Evolutionary conservation across 768 basidiomycete genomes (phyloP).

Genomic region (Clitopilus hobsonii): DNA sequence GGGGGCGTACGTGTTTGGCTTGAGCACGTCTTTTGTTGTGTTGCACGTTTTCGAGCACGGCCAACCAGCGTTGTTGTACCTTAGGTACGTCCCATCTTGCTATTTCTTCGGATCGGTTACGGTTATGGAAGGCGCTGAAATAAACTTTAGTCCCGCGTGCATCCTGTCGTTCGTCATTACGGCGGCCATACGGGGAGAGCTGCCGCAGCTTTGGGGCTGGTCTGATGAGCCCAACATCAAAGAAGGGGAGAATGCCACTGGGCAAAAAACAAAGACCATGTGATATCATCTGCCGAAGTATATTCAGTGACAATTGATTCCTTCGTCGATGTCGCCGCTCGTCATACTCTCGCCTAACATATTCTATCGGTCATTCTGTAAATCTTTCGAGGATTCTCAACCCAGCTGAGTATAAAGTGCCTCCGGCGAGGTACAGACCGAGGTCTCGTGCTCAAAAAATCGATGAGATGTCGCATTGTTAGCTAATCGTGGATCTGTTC

Average conservation of each 20-base stretch:
- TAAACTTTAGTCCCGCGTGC: slow-evolving; percentile 59
- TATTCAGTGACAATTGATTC: not conserved
- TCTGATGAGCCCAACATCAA: slow-evolving; percentile 40
- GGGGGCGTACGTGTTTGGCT: slow-evolving; percentile 67
- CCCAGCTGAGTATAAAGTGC: too few species aligned
- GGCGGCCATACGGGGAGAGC: slow-evolving; percentile 60
- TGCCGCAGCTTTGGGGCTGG: slow-evolving; percentile 70
- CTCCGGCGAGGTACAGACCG: too few species aligned
- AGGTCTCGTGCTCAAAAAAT: not conserved
- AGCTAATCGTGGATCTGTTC: not conserved
- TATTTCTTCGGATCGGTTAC: not conserved
- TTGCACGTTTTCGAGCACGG: slow-evolving; percentile 77
- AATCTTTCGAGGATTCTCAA: too few species aligned
- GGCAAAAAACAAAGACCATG: not conserved
- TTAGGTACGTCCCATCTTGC: slow-evolving; percentile 70
- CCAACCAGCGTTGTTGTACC: slow-evolving; percentile 91
- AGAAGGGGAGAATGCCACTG: slow-evolving; percentile 2
- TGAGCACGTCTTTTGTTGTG: slow-evolving; percentile 73
- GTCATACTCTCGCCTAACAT: too few species aligned
- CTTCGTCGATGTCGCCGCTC: not conserved
- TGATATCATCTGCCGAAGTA: not conserved
- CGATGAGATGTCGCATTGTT: not conserved
- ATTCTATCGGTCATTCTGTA: too few species aligned
- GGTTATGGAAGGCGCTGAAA: slow-evolving; percentile 1
- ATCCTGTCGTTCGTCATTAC: slow-evolving; percentile 64